These are phyloP conservation scores for Calonectria hongkongensis DNA, from an alignment of 2,329 filamentous ascomycete species.

Conservation along the genomic window DNA sequence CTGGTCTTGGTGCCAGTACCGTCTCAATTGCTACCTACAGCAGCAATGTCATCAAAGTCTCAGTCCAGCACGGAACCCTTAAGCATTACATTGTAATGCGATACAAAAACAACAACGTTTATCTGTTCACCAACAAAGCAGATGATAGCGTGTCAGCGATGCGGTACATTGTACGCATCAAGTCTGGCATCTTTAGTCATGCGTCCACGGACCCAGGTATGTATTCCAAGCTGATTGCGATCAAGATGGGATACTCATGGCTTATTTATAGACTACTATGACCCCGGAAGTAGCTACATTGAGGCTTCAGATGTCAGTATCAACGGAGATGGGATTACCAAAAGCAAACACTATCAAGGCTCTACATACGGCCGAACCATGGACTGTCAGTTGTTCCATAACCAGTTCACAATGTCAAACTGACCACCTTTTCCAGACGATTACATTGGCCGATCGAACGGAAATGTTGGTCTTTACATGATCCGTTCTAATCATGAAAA, in stretches of 20 bases:
- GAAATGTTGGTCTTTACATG: conserved; percentile 60
- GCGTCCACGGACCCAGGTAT: conserved; percentile 49
- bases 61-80: conserved; percentile 58
- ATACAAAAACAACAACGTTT: conserved; percentile 62
- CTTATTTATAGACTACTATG: conserved; percentile 54
- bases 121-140: conserved; percentile 66
- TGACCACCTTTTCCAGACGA: conserved; percentile 54
- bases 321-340: conserved; percentile 57
- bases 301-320: conserved; percentile 57
- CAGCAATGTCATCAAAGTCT: conserved; percentile 59
- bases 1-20: conserved; percentile 56
- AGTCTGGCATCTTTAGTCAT: conserved; percentile 56
- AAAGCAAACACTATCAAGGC: conserved; percentile 64
- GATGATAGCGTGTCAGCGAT: conserved; percentile 62
- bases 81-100: conserved; percentile 60
- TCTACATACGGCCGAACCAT: conserved; percentile 61
- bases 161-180: conserved; percentile 61
- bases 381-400: conserved; percentile 48
- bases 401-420: accelerated
- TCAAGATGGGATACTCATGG: neutral
- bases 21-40: conserved; percentile 55
- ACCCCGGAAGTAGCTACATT: conserved; percentile 58
- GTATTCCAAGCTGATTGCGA: neutral
- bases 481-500: conserved; percentile 64
- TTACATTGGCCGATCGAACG: conserved; percentile 61